Conservation (phyloP, 176 grass and related monocot species). For the Stipa capillata region DNA sequence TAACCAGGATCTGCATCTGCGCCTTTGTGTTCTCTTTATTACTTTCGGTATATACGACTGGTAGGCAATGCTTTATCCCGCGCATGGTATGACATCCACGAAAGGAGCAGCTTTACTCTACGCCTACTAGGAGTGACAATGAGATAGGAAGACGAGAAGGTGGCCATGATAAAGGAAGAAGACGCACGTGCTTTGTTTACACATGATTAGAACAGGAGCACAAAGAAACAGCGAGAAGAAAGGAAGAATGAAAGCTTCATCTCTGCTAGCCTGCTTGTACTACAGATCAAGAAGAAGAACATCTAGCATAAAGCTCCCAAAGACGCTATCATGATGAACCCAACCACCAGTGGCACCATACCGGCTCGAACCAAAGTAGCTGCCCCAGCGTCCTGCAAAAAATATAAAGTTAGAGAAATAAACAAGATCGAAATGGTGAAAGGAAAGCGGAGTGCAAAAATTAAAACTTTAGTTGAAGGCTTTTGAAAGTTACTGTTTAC, state of each 20-base stretch:
- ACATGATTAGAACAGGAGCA: neutral
- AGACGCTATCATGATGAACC: conserved; percentile 10
- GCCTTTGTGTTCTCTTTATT: too few species aligned
- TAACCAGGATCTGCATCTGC: too few species aligned
- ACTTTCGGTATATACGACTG: too few species aligned
- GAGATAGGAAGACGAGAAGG: neutral
- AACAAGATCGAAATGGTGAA: neutral
- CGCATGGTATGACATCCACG: neutral
- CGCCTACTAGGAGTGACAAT: neutral
- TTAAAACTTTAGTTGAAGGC: too few species aligned
- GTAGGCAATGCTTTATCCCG: neutral
- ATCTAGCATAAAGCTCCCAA: conserved; percentile 25
- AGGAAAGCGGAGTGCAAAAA: neutral
- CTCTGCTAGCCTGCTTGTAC: neutral
- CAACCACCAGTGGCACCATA: neutral
- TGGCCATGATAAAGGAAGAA: conserved; percentile 9
- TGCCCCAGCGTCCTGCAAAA: conserved; percentile 10
- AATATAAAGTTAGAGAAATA: neutral
- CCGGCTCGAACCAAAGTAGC: neutral
- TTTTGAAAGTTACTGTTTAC: too few species aligned
- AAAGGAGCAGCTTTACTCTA: neutral
- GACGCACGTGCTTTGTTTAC: conserved; percentile 32
- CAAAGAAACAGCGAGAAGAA: conserved; percentile 1
- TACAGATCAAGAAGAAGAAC: neutral
- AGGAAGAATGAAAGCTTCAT: neutral